phyloP scores from a whole-genome alignment of 306 rosid species.

The Rosa persica region DNA sequence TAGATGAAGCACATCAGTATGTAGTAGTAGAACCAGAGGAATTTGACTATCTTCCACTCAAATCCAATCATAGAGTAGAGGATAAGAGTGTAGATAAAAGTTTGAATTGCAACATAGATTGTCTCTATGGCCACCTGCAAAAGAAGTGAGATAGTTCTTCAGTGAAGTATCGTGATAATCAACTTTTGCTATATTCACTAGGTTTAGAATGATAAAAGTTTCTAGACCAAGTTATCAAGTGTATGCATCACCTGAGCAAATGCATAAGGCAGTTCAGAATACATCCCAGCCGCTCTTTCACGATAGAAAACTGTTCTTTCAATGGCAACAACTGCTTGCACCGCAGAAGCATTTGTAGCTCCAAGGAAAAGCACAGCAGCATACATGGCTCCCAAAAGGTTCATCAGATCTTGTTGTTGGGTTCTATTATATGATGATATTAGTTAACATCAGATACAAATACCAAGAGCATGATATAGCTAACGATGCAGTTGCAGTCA shows the following conservation, averaged over 20 bases:
- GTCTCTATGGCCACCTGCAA: constrained; percentile 47
- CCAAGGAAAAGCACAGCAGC: constrained; percentile 48
- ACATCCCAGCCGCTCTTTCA: constrained; percentile 53
- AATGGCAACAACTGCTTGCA: constrained; percentile 39
- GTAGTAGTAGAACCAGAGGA: constrained; percentile 38
- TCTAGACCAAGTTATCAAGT: background rate
- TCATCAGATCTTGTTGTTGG: constrained; percentile 41
- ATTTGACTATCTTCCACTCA: constrained; percentile 28
- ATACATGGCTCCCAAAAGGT: constrained; percentile 47
- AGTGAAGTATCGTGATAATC: background rate
- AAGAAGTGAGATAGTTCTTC: background rate
- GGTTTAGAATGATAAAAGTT: background rate
- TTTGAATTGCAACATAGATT: constrained; percentile 36
- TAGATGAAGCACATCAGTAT: constrained; percentile 41
- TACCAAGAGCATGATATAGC: background rate
- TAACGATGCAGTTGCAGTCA: background rate
- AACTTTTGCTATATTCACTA: background rate
- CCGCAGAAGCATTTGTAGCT: constrained; percentile 33
- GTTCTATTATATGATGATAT: constrained; percentile 20
- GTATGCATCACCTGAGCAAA: constrained; percentile 39
- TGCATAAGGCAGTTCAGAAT: constrained; percentile 44
- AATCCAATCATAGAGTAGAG: constrained; percentile 52
- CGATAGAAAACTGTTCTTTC: constrained; percentile 51
- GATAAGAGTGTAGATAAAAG: constrained; percentile 29
- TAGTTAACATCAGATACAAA: background rate